Base-by-base conservation (phyloP, 805 yeast genomes). In the Ogataea methylovora region DNA sequence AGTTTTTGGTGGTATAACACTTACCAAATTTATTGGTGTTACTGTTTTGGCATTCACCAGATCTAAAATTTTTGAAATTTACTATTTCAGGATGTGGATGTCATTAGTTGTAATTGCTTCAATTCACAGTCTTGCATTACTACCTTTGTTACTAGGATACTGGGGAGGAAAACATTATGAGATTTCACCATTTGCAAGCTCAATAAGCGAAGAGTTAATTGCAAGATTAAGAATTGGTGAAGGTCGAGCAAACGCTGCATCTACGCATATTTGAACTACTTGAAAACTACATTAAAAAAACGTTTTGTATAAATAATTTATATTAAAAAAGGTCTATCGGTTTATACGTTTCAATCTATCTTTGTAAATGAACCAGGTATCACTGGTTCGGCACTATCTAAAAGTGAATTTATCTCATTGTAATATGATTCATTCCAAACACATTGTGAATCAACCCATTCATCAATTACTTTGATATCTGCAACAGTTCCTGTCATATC, bases 41-140 rank as follows among this genome's bases (percentile, higher is more conserved):
- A 57, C 69, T 18, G 95, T 90, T 9, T 62, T 90, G 25, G 94
- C 94, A 5, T 87, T 88, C 54, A 85, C 97, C 0, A 65, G 74
- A 42, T 84, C 95, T 14, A 78, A 82, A 54, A 88, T 90, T 21
- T 92, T 90, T 56, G 94, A 86, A 45, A 73, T 90, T 2, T 90
- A 85, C 57, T 90, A 92, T 55, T 90, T 90, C 67, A 64, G 95
- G 40, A 88, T 90, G 96, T 90, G 97, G 97, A 60, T 84, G 10
- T 66, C 87, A 1, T 65, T 90, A 39, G 80, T 90, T 8, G 41
- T 82, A 2, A 63, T 84, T 36, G 95, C 95, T 1, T 76, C 88
- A 0, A 43, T 82, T 1, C 97, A 90, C 54, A 73, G 92, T 4
- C 65, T 90, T 34, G 68, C 84, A 25, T 73, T 90, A 37, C 62